phyloP scores from a whole-genome alignment of 2,329 filamentous ascomycete species.

The Sclerotinia glacialis region DNA sequence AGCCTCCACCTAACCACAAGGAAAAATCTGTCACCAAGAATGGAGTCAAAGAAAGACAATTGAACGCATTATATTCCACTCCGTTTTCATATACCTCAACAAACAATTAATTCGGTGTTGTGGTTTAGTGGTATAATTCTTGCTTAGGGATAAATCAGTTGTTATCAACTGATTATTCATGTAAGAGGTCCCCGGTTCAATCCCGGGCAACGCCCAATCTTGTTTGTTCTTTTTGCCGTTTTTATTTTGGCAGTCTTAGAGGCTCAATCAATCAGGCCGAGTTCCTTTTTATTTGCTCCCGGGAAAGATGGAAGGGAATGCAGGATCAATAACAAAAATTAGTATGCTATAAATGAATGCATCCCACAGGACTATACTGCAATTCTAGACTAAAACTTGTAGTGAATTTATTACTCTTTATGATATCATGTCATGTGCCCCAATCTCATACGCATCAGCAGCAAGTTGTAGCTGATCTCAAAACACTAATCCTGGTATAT shows the following conservation, averaged over 20 bases:
- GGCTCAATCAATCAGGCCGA: too few relatives aligned
- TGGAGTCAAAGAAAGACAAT: too few relatives aligned
- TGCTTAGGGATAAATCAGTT: conserved; percentile 10
- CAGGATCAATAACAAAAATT: background rate
- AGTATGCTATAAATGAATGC: background rate
- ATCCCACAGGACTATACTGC: background rate
- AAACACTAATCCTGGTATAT: too few relatives aligned
- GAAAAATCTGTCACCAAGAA: background rate
- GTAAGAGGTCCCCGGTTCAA: conserved; percentile 24
- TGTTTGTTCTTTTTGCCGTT: background rate
- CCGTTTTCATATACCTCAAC: fast-evolving
- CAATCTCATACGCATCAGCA: background rate
- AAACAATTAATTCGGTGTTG: background rate
- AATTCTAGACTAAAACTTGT: too few relatives aligned
- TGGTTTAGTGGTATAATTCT: conserved; percentile 25
- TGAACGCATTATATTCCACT: background rate
- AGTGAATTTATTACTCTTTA: too few relatives aligned
- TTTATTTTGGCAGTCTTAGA: too few relatives aligned
- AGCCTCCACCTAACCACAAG: background rate
- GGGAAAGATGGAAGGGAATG: background rate
- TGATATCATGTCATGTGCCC: too few relatives aligned
- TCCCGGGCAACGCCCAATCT: conserved; percentile 14
- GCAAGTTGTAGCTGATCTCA: background rate
- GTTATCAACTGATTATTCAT: background rate
- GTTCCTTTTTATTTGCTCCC: too few relatives aligned